Conservation (phyloP, 2,329 filamentous ascomycete genomes). For the Paracoccidioides brasiliensis region DNA sequence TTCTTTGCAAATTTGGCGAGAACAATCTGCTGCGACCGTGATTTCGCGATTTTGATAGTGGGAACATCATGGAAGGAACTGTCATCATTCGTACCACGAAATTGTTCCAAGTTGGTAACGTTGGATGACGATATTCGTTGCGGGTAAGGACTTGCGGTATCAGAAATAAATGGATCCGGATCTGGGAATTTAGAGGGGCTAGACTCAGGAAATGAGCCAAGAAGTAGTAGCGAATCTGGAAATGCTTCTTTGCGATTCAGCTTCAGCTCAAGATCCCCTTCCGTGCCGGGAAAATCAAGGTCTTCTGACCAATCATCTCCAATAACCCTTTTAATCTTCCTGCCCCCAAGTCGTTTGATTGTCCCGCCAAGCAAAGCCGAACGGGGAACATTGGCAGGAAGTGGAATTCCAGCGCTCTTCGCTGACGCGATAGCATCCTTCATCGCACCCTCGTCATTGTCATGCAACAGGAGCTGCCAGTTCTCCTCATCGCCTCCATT, state of each 20-base stretch:
- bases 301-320: slow-evolving; percentile 76
- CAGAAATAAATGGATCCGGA: slow-evolving; percentile 13
- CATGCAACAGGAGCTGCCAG: slow-evolving; percentile 71
- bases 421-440: slow-evolving; percentile 77
- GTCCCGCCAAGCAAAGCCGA: slow-evolving; percentile 85
- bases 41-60: slow-evolving; percentile 57
- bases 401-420: slow-evolving; percentile 77
- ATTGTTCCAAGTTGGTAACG: slow-evolving; percentile 45
- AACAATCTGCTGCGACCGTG: slow-evolving; percentile 39
- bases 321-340: slow-evolving; percentile 57
- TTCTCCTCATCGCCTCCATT: slow-evolving; percentile 64
- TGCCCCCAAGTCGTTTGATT: slow-evolving; percentile 74
- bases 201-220: slow-evolving; percentile 37
- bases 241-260: slow-evolving; percentile 47
- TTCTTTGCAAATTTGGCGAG: slow-evolving; percentile 41
- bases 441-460: slow-evolving; percentile 73
- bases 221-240: slow-evolving; percentile 54
- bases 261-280: slow-evolving; percentile 51
- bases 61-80: slow-evolving; percentile 50
- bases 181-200: slow-evolving; percentile 27
- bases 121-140: slow-evolving; percentile 39
- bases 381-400: slow-evolving; percentile 72
- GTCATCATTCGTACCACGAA: slow-evolving; percentile 49
- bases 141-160: slow-evolving; percentile 26
- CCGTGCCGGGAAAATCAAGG: slow-evolving; percentile 51